phyloP scores from a whole-genome alignment of 177 flowering plant species.

The Tripterygium wilfordii region DNA sequence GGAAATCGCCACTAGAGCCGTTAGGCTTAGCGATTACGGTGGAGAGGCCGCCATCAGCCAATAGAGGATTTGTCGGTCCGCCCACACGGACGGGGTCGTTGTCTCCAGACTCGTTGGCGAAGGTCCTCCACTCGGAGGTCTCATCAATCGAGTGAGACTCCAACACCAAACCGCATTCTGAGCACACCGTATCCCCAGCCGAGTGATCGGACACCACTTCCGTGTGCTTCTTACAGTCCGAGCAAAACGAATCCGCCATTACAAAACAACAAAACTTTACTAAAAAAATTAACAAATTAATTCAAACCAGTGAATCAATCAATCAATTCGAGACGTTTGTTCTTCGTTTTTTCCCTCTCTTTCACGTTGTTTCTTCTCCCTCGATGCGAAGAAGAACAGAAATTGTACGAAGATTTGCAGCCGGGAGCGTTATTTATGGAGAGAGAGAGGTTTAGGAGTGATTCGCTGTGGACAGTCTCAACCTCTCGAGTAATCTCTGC shows the following conservation, averaged over 20 bases:
- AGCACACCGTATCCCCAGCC: slow-evolving; percentile 64
- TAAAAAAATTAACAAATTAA: no score
- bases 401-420: no score
- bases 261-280: no score
- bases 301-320: no score
- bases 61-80: slow-evolving; percentile 48
- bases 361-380: no score
- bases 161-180: slow-evolving; percentile 64
- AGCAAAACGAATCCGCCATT: slow-evolving; percentile 48
- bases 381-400: no score
- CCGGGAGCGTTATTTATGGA: no score
- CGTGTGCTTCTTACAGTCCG: slow-evolving; percentile 53
- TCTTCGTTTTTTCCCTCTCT: no score
- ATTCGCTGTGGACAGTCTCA: no score
- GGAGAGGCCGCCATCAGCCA: slow-evolving; percentile 44
- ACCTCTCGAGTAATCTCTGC: no score
- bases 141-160: slow-evolving; percentile 65
- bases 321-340: no score
- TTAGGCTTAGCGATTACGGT: slow-evolving; percentile 49
- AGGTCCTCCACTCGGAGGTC: slow-evolving; percentile 69
- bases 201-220: slow-evolving; percentile 71
- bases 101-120: slow-evolving; percentile 59
- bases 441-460: no score
- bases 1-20: slow-evolving; percentile 40
- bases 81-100: slow-evolving; percentile 67